Conservation (phyloP, 2,329 filamentous ascomycete species). For the Stachybotrys chlorohalonatus region DNA sequence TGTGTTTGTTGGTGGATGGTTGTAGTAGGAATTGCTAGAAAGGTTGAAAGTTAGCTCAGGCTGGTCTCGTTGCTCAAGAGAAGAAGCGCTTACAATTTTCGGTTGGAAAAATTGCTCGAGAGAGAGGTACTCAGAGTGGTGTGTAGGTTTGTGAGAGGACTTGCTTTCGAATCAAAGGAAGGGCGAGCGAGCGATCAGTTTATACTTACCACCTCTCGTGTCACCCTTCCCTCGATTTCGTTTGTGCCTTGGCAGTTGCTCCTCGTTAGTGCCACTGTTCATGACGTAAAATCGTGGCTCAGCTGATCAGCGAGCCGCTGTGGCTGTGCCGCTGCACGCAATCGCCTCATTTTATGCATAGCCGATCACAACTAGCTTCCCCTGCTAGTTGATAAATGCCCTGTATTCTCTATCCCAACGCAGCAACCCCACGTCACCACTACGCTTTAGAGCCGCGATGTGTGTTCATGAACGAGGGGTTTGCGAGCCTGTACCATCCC, state of each 20-base stretch:
- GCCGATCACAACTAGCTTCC: background rate
- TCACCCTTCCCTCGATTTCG: background rate
- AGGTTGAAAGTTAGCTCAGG: background rate
- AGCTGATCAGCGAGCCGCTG: background rate
- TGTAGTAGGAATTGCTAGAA: background rate
- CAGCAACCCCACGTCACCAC: background rate
- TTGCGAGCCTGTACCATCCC: no score
- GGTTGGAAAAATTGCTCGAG: no score
- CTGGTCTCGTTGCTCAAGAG: background rate
- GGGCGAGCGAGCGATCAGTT: background rate
- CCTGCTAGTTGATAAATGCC: background rate
- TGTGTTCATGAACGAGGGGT: background rate
- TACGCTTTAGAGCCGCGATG: background rate
- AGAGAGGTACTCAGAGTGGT: background rate
- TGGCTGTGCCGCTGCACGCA: background rate
- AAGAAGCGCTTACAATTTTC: background rate
- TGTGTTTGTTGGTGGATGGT: slow-evolving; percentile 1
- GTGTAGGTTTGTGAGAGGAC: background rate
- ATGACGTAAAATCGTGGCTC: background rate
- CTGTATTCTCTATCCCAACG: background rate
- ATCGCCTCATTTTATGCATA: background rate
- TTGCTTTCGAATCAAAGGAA: background rate
- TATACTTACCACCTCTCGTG: background rate
- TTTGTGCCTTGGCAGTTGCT: background rate
- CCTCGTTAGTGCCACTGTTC: background rate